phyloP scores from a whole-genome alignment of 169 alveolate genomes.

The Sarcocystis neurona region DNA sequence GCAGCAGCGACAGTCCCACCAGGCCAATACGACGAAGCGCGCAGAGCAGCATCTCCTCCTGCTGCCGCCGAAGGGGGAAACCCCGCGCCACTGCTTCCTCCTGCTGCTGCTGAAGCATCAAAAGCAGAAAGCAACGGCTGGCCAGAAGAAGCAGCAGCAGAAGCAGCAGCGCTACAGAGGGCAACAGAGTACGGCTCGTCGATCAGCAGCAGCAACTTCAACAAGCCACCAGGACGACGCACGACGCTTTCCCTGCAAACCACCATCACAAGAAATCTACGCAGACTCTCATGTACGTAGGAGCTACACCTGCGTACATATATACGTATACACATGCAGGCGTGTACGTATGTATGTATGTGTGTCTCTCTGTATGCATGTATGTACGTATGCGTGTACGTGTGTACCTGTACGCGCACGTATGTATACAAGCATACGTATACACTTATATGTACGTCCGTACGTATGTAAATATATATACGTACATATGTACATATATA shows the following conservation, averaged over 20 bases:
- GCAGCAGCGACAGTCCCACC: too few relatives aligned
- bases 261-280: neutral
- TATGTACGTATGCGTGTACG: neutral
- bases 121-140: neutral
- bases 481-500: too few relatives aligned
- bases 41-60: too few relatives aligned
- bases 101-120: too few relatives aligned
- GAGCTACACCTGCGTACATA: neutral
- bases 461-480: too few relatives aligned
- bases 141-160: neutral
- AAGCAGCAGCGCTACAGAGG: conserved; percentile 1
- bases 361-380: neutral
- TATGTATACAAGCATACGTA: too few relatives aligned
- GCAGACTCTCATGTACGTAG: too few relatives aligned
- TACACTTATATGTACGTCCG: too few relatives aligned
- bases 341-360: neutral
- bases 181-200: neutral
- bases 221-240: conserved; percentile 10
- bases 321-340: neutral
- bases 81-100: too few relatives aligned
- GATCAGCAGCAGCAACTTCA: neutral
- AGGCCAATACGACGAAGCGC: too few relatives aligned
- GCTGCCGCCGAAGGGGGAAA: too few relatives aligned
- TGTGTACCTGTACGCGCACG: too few relatives aligned
- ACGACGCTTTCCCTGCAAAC: neutral